Evolutionary conservation across 176 grass and related monocot species (phyloP).

Genomic region (Ampelocalamus luodianensis): DNA sequence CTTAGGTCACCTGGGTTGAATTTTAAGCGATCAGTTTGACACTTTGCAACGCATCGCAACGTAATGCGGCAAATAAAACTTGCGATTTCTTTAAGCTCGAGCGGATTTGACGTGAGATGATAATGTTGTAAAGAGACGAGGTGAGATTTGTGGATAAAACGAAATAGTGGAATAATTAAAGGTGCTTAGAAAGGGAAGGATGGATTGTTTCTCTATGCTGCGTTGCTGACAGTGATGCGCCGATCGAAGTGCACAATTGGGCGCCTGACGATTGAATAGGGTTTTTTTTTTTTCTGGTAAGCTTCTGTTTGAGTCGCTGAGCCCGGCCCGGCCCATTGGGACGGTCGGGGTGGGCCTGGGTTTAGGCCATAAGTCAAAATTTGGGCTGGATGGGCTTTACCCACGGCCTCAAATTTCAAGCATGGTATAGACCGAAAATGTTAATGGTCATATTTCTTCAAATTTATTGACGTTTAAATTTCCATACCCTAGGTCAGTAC

Average conservation of each 20-base stretch:
- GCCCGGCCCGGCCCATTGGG: not conserved
- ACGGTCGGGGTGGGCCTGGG: not conserved
- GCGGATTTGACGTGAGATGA: slow-evolving; percentile 1
- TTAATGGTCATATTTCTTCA: not conserved
- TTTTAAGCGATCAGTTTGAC: not conserved
- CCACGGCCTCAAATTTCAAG: not conserved
- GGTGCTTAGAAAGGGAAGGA: not conserved
- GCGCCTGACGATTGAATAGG: not conserved
- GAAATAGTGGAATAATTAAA: not conserved
- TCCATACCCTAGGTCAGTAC: no score
- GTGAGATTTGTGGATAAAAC: slow-evolving; percentile 7
- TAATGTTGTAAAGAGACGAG: not conserved
- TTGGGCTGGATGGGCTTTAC: not conserved
- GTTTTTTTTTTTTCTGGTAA: not conserved
- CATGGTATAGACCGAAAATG: not conserved
- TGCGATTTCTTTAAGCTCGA: not conserved
- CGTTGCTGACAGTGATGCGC: not conserved
- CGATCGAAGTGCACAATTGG: not conserved
- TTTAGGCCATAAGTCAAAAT: not conserved
- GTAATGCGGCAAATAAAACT: not conserved
- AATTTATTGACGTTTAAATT: not conserved
- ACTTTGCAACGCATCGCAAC: not conserved
- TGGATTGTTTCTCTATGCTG: not conserved
- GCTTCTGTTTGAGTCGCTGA: no score
- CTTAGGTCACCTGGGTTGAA: not conserved